phyloP scores from a whole-genome alignment of 176 grass and related monocot species.

The Oryza longistaminata region DNA sequence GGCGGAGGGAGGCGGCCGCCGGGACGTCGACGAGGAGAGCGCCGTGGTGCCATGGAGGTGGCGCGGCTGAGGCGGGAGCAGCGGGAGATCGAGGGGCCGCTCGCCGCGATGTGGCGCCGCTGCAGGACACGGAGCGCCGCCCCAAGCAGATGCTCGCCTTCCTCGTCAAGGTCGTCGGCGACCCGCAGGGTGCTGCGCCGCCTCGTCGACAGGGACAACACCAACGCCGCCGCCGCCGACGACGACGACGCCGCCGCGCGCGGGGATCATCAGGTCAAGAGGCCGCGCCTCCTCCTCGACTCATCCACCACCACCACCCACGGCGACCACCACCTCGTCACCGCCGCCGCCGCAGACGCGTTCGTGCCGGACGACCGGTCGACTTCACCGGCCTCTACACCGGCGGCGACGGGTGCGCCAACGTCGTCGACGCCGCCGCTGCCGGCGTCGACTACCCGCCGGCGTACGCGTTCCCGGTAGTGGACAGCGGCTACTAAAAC shows the following conservation, averaged over 20 bases:
- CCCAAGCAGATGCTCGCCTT: slow-evolving; percentile 88
- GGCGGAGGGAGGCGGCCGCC: background rate
- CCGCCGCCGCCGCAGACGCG: background rate
- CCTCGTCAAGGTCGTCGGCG: slow-evolving; percentile 66
- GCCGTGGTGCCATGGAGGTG: slow-evolving; percentile 67
- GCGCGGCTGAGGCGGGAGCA: slow-evolving; percentile 59
- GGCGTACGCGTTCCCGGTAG: slow-evolving; percentile 41
- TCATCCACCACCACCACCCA: background rate
- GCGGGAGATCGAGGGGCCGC: slow-evolving; percentile 51
- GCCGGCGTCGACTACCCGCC: slow-evolving; percentile 7
- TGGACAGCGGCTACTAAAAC: slow-evolving; percentile 39
- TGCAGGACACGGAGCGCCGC: slow-evolving; percentile 70
- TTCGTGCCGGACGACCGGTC: background rate
- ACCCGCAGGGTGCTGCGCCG: slow-evolving; percentile 58
- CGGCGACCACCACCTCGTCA: background rate
- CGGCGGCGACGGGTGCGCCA: slow-evolving; percentile 27
- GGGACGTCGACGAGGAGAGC: slow-evolving; percentile 11
- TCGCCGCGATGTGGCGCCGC: slow-evolving; percentile 64
- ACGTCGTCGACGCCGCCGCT: background rate
- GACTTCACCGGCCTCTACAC: slow-evolving; percentile 42
- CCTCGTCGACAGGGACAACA: slow-evolving; percentile 9
- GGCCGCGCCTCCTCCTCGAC: slow-evolving; percentile 40
- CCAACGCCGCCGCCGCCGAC: background rate
- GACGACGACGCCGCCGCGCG: background rate
- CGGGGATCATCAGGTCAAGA: slow-evolving; percentile 26